These are phyloP conservation scores for Ambispora gerdemannii DNA, from an alignment of 192 early-diverging fungal species.

Conservation along the genomic window DNA sequence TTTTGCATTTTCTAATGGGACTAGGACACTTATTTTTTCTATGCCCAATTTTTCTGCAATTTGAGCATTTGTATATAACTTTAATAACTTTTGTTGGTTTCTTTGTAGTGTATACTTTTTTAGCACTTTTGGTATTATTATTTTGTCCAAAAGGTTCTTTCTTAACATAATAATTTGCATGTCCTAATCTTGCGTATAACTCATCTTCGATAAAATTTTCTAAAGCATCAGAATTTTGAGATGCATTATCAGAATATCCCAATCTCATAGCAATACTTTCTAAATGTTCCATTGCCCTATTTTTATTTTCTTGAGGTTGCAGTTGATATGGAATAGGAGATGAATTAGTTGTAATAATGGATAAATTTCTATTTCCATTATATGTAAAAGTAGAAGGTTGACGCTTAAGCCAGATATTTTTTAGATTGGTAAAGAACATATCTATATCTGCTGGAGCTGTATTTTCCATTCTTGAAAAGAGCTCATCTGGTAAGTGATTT, in stretches of 20 bases:
- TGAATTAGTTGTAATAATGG: neutral
- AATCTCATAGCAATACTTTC: conserved; percentile 18
- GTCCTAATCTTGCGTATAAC: neutral
- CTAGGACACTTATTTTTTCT: neutral
- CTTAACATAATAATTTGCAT: conserved; percentile 1
- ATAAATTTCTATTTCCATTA: neutral
- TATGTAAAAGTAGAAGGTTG: conserved; percentile 14
- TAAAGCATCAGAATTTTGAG: neutral
- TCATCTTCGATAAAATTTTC: conserved; percentile 11
- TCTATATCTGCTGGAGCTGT: neutral
- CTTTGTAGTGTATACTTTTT: neutral
- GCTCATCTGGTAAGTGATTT: conserved; percentile 12
- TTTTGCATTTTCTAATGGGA: neutral
- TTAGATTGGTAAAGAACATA: neutral
- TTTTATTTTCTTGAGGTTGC: neutral
- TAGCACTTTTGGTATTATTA: neutral
- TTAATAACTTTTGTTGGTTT: neutral
- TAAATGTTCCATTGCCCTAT: neutral
- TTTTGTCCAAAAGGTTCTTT: neutral
- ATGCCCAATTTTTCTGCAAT: neutral
- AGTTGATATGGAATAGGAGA: neutral
- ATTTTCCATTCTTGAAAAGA: conserved; percentile 6
- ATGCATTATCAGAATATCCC: conserved; percentile 2
- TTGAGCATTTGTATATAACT: neutral
- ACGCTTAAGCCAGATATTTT: conserved; percentile 11